phyloP scores from a whole-genome alignment of 768 basidiomycete species.

The Mycena leptocephala region DNA sequence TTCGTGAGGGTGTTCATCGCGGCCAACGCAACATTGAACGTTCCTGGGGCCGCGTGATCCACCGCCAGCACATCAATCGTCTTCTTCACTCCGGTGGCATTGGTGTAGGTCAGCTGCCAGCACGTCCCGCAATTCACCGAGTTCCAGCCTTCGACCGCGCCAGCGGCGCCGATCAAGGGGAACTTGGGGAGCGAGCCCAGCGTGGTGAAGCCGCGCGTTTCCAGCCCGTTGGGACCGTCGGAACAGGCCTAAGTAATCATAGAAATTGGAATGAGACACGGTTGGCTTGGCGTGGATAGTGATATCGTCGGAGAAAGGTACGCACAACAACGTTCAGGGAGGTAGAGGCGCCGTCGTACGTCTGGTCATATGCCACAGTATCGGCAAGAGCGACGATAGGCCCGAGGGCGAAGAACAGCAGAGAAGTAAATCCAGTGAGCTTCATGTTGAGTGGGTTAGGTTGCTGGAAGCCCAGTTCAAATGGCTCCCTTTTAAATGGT shows the following conservation, averaged over 20 bases:
- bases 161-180: constrained; percentile 73
- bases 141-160: constrained; percentile 66
- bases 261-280: neutral
- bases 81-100: constrained; percentile 43
- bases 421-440: constrained; percentile 40
- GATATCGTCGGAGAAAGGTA: neutral
- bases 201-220: constrained; percentile 62
- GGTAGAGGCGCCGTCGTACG: constrained; percentile 62
- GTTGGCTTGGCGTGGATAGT: neutral
- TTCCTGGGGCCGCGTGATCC: constrained; percentile 61
- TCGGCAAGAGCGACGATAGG: constrained; percentile 44
- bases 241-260: constrained; percentile 54
- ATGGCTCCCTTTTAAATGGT: constrained; percentile 18
- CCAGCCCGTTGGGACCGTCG: constrained; percentile 67
- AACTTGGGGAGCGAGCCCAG: constrained; percentile 70
- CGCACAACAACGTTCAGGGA: constrained; percentile 57
- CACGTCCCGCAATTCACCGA: constrained; percentile 73
- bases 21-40: constrained; percentile 64
- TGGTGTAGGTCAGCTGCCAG: constrained; percentile 70
- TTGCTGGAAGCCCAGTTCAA: neutral
- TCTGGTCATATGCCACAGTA: constrained; percentile 60
- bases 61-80: constrained; percentile 68
- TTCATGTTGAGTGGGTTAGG: constrained; percentile 48
- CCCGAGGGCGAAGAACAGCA: constrained; percentile 42
- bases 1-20: constrained; percentile 73